A percentile compares a stretch with the other conserved stretches of the same genome.
These are phyloP conservation scores for Colletotrichum sp. DNA, from an alignment of 2,329 filamentous ascomycete genomes.

Conservation along the genomic window DNA sequence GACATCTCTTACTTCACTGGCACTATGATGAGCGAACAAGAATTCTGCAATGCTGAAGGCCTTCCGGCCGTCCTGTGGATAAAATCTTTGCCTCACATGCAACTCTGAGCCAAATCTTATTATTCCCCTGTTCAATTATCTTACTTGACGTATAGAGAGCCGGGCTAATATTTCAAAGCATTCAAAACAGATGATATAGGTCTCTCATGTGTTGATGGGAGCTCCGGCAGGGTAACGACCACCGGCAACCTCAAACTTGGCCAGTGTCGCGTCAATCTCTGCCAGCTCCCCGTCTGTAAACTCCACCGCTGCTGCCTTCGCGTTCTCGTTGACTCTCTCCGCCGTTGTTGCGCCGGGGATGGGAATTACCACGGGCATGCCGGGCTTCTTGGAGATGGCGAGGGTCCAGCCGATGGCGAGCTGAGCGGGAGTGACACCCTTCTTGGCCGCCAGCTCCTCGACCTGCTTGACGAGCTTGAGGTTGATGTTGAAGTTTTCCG, in stretches of 20 bases:
- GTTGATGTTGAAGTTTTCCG: constrained; percentile 68
- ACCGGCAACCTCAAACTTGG: constrained; percentile 52
- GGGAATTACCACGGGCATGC: constrained; percentile 64
- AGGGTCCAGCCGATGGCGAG: constrained; percentile 70
- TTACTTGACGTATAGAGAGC: not conserved
- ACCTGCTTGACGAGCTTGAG: constrained; percentile 64
- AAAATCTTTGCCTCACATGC: constrained; percentile 27
- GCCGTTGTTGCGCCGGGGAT: constrained; percentile 69
- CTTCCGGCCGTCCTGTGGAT: constrained; percentile 33
- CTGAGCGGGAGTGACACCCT: constrained; percentile 66
- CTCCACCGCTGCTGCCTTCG: constrained; percentile 50
- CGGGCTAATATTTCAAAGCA: not conserved
- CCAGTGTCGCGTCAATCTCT: constrained; percentile 55
- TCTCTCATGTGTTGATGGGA: constrained; percentile 39
- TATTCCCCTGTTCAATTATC: not conserved
- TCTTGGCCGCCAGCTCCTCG: constrained; percentile 61
- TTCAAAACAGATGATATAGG: not conserved
- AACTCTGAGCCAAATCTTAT: constrained; percentile 8
- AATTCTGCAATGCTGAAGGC: constrained; percentile 57
- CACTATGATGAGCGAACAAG: constrained; percentile 35
- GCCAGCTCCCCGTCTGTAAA: constrained; percentile 55
- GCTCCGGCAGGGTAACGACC: constrained; percentile 48
- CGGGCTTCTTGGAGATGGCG: constrained; percentile 52
- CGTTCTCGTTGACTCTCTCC: constrained; percentile 66
- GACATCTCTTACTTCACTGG: constrained; percentile 23